Evolutionary conservation across 805 yeast genomes (phyloP).

Genomic region (Kodamaea sagamina): DNA sequence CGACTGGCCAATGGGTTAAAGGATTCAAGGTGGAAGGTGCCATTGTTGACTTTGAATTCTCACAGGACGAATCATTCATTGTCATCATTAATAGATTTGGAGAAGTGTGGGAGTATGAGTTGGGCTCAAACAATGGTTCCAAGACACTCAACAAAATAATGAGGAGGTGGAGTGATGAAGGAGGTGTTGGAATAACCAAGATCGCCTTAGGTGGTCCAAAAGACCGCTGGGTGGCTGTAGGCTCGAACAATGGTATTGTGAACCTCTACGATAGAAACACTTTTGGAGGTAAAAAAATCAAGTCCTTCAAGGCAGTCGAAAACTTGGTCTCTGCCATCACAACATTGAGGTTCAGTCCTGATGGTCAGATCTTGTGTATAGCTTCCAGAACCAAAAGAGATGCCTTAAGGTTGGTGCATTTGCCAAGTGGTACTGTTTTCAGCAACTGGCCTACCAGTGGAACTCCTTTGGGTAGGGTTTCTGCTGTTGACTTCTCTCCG

Average conservation of each 20-base stretch:
- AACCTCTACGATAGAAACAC: constrained; percentile 69
- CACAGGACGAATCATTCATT: constrained; percentile 43
- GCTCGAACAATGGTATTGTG: constrained; percentile 86
- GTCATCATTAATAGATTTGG: constrained; percentile 75
- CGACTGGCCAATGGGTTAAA: constrained; percentile 81
- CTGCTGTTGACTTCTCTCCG: constrained; percentile 76
- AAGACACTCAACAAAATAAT: constrained; percentile 43
- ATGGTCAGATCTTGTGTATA: constrained; percentile 85
- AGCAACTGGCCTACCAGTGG: constrained; percentile 97
- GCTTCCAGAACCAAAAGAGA: constrained; percentile 86
- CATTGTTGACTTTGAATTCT: constrained; percentile 77
- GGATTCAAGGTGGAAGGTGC: constrained; percentile 91
- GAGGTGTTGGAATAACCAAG: constrained; percentile 81
- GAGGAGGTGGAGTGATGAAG: constrained; percentile 80
- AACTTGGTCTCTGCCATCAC: constrained; percentile 83
- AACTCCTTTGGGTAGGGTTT: constrained; percentile 94
- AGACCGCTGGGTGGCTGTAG: constrained; percentile 85
- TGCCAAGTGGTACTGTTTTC: constrained; percentile 84
- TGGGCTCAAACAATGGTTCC: constrained; percentile 16
- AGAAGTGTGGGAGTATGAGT: constrained; percentile 82
- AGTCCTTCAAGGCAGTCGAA: constrained; percentile 67
- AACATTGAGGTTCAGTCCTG: constrained; percentile 69
- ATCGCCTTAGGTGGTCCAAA: constrained; percentile 69
- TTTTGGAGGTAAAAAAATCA: constrained; percentile 21
- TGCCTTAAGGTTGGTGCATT: constrained; percentile 80